phyloP scores from a whole-genome alignment of 2,329 filamentous ascomycete genomes.

The Chaetomium olivaceum region DNA sequence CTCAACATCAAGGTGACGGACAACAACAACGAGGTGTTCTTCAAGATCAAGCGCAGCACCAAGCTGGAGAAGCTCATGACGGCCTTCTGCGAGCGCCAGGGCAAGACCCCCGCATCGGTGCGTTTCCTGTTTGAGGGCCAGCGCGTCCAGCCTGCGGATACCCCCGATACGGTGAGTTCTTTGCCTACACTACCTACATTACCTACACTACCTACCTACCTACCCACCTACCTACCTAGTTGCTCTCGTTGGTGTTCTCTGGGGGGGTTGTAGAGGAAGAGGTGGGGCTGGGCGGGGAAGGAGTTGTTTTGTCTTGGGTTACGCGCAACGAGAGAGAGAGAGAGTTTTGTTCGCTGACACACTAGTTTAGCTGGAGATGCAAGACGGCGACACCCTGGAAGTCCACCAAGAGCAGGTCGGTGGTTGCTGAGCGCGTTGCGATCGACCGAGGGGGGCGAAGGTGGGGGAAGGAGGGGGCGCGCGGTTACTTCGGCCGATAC shows the following conservation, averaged over 20 bases:
- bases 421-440: conserved; percentile 48
- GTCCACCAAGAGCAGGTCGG: conserved; percentile 99
- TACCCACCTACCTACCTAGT: too few species aligned
- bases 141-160: conserved; percentile 84
- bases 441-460: not conserved
- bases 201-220: too few species aligned
- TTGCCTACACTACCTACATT: too few species aligned
- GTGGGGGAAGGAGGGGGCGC: not conserved
- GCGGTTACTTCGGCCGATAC: not conserved
- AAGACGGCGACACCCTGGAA: conserved; percentile 91
- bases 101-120: conserved; percentile 80
- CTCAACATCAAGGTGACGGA: conserved; percentile 99
- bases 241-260: not conserved
- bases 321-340: not conserved
- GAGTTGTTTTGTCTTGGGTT: not conserved
- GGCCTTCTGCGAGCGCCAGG: conserved; percentile 94
- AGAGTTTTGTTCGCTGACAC: conserved; percentile 27
- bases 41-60: conserved; percentile 98
- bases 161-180: conserved; percentile 80
- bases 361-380: conserved; percentile 79
- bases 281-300: too few species aligned
- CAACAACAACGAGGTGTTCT: conserved; percentile 99
- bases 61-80: conserved; percentile 98
- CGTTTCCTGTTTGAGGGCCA: conserved; percentile 97
- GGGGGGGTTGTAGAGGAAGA: not conserved